Percentiles rank a stretch among this genome's conserved stretches.
These are phyloP conservation scores for Malus fusca DNA, from an alignment of 306 rosid species.

Conservation along the genomic window DNA sequence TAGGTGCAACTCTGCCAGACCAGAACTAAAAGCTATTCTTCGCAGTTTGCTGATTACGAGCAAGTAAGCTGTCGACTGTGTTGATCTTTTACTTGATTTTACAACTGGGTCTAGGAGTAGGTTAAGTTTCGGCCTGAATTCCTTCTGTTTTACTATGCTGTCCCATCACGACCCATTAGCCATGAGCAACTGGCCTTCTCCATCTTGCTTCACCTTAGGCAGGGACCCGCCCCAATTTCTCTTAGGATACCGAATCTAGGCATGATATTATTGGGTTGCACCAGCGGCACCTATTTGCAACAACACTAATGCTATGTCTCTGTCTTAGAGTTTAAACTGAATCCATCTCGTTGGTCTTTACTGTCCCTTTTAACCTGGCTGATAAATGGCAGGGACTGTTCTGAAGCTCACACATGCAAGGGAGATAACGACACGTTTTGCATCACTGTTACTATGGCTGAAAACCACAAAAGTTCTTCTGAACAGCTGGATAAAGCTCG, in stretches of 20 bases:
- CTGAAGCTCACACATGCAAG: conserved; percentile 19
- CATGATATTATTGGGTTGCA: not conserved
- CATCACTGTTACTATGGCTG: conserved; percentile 47
- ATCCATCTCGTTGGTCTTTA: conserved; percentile 19
- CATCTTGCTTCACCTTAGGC: not conserved
- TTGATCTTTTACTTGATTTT: not conserved
- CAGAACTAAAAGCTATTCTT: conserved; percentile 29
- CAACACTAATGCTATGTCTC: not conserved
- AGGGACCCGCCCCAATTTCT: not conserved
- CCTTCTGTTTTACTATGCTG: not conserved
- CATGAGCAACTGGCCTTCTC: not conserved
- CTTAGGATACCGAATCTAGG: not conserved
- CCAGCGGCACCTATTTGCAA: not conserved
- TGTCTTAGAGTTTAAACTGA: not conserved
- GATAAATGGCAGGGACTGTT: conserved; percentile 53
- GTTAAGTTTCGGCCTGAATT: not conserved
- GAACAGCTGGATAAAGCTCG: conserved; percentile 46
- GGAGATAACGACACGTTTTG: conserved; percentile 37
- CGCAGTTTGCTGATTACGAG: conserved; percentile 48
- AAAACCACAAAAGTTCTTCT: conserved; percentile 30
- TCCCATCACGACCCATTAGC: not conserved
- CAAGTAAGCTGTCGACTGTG: conserved; percentile 50
- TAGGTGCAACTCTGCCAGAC: conserved; percentile 30
- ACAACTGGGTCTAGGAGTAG: not conserved
- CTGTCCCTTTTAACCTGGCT: conserved; percentile 27